Evolutionary conservation across 2,329 filamentous ascomycete genomes (phyloP).

Genomic region (Calonectria multiphialidica): DNA sequence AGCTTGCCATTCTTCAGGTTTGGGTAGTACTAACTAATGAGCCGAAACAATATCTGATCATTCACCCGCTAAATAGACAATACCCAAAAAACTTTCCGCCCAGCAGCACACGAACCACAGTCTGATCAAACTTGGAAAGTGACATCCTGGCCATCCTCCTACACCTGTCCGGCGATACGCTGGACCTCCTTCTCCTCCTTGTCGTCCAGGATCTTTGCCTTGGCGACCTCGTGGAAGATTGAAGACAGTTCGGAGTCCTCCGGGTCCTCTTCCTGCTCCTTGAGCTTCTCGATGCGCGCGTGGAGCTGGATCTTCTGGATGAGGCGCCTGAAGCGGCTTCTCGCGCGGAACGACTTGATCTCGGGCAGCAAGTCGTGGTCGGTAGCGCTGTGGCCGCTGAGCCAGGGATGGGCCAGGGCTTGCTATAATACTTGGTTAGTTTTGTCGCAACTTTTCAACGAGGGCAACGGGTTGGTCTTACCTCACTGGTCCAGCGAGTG

Average conservation of each 20-base stretch:
- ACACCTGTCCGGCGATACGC: slow-evolving; percentile 72
- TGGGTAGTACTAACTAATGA: no score
- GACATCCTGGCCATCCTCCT: slow-evolving; percentile 53
- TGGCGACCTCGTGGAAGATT: slow-evolving; percentile 90
- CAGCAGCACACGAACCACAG: neutral
- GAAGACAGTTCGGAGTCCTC: slow-evolving; percentile 74
- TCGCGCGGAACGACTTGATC: slow-evolving; percentile 92
- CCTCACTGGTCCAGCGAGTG: slow-evolving; percentile 82
- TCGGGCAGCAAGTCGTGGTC: slow-evolving; percentile 98
- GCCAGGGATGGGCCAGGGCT: slow-evolving; percentile 87
- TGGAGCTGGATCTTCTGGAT: slow-evolving; percentile 97
- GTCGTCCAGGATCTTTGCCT: slow-evolving; percentile 88
- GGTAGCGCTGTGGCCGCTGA: slow-evolving; percentile 89
- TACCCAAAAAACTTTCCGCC: no score
- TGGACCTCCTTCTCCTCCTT: slow-evolving; percentile 83
- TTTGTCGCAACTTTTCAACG: neutral
- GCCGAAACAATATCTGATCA: no score
- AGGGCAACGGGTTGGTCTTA: slow-evolving; percentile 49
- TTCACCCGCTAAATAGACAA: no score
- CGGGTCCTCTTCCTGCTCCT: slow-evolving; percentile 88
- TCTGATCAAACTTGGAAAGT: neutral
- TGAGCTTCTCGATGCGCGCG: slow-evolving; percentile 95
- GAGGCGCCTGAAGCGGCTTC: slow-evolving; percentile 89
- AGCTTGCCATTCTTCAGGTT: no score
- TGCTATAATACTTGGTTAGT: slow-evolving; percentile 60